These are phyloP conservation scores for Yarrowia keelungensis DNA, from an alignment of 805 yeast species.

Conservation along the genomic window DNA sequence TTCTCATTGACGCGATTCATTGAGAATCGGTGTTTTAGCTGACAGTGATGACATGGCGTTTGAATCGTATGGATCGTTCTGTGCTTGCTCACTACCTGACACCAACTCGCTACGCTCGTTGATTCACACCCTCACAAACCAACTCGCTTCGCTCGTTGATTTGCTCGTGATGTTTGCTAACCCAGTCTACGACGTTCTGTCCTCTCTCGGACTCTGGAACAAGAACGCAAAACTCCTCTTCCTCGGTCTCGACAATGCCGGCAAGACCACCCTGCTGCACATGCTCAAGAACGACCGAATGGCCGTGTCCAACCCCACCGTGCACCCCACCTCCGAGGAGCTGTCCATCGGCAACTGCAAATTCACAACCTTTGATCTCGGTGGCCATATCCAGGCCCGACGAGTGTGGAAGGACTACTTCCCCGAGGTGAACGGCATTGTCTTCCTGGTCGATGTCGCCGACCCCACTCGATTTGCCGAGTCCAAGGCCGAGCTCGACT, in stretches of 20 bases:
- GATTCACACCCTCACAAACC: not conserved
- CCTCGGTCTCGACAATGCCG: slow-evolving; percentile 97
- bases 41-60: too few relatives aligned
- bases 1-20: too few relatives aligned
- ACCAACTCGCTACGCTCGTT: too few relatives aligned
- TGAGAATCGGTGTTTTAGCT: too few relatives aligned
- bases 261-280: slow-evolving; percentile 88
- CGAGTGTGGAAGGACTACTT: slow-evolving; percentile 99
- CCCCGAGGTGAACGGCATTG: slow-evolving; percentile 99
- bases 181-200: slow-evolving; percentile 73
- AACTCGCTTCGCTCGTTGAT: not conserved
- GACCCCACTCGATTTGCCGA: slow-evolving; percentile 95
- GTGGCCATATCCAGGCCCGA: slow-evolving; percentile 99
- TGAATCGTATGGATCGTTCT: too few relatives aligned
- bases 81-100: too few relatives aligned
- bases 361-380: slow-evolving; percentile 97
- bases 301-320: slow-evolving; percentile 96
- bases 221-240: slow-evolving; percentile 95
- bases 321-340: slow-evolving; percentile 98
- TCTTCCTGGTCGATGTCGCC: slow-evolving; percentile 95
- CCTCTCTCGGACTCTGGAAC: slow-evolving; percentile 84
- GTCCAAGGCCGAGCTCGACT: slow-evolving; percentile 93
- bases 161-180: not conserved
- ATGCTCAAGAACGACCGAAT: slow-evolving; percentile 93
- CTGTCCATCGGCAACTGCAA: slow-evolving; percentile 94